Conservation (phyloP, 108 stramenopile genomes). For the Nitzschia palea region DNA sequence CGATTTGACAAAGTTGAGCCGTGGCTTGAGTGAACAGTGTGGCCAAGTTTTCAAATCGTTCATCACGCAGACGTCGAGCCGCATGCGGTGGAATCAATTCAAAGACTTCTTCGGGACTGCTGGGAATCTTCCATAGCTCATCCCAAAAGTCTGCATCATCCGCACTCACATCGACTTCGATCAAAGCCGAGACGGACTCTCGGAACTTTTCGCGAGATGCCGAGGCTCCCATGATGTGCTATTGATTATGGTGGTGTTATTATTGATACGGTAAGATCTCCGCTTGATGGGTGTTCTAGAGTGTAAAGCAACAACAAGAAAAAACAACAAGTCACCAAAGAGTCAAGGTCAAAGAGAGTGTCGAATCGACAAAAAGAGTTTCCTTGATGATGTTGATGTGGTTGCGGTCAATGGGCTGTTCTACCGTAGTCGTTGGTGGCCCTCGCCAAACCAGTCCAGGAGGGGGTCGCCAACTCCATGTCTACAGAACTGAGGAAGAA, state of each 20-base stretch:
- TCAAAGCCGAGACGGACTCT: slow-evolving; percentile 68
- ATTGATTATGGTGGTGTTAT: neutral
- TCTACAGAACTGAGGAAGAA: no score
- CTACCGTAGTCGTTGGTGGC: no score
- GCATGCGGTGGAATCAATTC: slow-evolving; percentile 79
- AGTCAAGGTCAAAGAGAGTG: no score
- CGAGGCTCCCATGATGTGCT: slow-evolving; percentile 85
- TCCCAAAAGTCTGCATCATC: slow-evolving; percentile 93
- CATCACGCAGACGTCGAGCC: slow-evolving; percentile 65
- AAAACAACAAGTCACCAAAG: no score
- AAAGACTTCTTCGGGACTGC: slow-evolving; percentile 86
- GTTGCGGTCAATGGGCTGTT: no score
- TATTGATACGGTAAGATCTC: no score
- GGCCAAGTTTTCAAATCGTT: slow-evolving; percentile 82
- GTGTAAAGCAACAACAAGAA: no score
- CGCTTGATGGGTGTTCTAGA: no score
- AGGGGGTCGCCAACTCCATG: no score
- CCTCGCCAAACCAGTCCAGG: no score
- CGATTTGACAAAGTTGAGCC: slow-evolving; percentile 94
- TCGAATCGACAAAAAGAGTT: no score
- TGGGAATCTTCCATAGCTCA: slow-evolving; percentile 90
- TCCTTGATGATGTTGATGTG: no score
- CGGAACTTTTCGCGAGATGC: slow-evolving; percentile 88
- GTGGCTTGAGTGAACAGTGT: slow-evolving; percentile 92
- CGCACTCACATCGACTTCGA: slow-evolving; percentile 71